Conservation (phyloP, 2,329 filamentous ascomycete species). For the Xylariales sp. region DNA sequence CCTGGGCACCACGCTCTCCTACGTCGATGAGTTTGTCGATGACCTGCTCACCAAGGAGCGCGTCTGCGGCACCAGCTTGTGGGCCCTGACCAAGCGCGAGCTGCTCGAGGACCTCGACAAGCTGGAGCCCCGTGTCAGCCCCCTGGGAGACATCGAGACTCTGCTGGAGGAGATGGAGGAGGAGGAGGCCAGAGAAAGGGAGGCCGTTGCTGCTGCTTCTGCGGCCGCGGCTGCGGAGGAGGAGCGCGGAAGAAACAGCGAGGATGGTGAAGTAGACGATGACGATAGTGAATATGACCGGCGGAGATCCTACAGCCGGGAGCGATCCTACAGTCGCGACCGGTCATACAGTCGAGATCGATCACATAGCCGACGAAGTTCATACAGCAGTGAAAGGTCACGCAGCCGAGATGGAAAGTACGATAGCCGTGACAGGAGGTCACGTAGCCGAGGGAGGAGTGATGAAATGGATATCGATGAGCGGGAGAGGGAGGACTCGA, state of each 20-base stretch:
- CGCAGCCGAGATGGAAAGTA: too few species aligned
- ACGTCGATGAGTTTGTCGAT: conserved; percentile 90
- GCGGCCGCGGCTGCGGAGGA: too few species aligned
- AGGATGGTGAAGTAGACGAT: background rate
- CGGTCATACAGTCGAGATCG: conserved; percentile 4
- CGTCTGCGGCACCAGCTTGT: conserved; percentile 85
- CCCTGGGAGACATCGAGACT: conserved; percentile 74
- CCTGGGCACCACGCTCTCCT: conserved; percentile 70
- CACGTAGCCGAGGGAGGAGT: too few species aligned
- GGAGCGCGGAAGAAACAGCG: conserved; percentile 1
- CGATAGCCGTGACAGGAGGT: too few species aligned
- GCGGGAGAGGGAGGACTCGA: background rate
- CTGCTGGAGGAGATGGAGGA: conserved; percentile 59
- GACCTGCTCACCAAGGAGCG: conserved; percentile 84
- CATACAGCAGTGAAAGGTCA: too few species aligned
- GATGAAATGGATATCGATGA: conserved; percentile 4
- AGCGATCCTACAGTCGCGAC: background rate
- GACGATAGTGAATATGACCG: background rate
- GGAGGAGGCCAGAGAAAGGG: conserved; percentile 29
- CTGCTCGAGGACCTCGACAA: conserved; percentile 85
- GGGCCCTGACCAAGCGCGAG: conserved; percentile 81
- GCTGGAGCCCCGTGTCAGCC: conserved; percentile 79
- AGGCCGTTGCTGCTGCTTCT: too few species aligned
- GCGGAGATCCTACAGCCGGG: conserved; percentile 1
- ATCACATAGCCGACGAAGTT: too few species aligned